A percentile compares a stretch with the other conserved stretches of the same genome.
These are phyloP conservation scores for Cryptococcus sp. DNA, from an alignment of 1,284 basidiomycete genomes.

Conservation along the genomic window DNA sequence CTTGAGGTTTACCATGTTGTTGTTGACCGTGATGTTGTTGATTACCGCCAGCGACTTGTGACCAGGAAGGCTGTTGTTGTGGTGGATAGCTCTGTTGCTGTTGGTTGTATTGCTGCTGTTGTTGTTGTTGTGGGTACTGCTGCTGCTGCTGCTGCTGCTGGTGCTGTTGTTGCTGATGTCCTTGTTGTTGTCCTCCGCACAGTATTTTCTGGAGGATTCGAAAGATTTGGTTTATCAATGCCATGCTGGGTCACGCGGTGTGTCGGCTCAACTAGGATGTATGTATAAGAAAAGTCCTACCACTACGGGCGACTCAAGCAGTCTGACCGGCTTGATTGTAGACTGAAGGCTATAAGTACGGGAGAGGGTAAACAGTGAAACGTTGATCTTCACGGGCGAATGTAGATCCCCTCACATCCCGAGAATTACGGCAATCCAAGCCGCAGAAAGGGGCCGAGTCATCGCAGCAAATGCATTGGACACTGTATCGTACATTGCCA, in stretches of 20 bases:
- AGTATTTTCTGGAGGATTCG: neutral
- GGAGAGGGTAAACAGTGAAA: too few species aligned
- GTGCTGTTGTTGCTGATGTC: neutral
- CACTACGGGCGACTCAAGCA: too few species aligned
- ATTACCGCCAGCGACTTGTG: conserved; percentile 18
- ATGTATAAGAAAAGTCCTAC: too few species aligned
- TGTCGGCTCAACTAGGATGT: too few species aligned
- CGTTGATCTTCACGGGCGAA: too few species aligned
- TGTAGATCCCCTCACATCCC: too few species aligned
- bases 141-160: conserved; percentile 1
- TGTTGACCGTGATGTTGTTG: conserved; percentile 22
- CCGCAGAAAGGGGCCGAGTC: too few species aligned
- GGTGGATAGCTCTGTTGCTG: conserved; percentile 20
- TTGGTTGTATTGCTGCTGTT: conserved; percentile 27
- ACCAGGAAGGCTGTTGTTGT: conserved; percentile 20
- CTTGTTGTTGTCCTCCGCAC: neutral
- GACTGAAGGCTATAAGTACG: too few species aligned
- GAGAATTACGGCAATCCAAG: too few species aligned
- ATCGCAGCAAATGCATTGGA: too few species aligned
- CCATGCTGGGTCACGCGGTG: neutral
- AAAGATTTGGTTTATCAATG: neutral
- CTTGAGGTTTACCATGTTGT: conserved; percentile 14
- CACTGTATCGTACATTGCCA: too few species aligned
- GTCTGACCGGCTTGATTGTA: too few species aligned
- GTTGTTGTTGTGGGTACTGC: conserved; percentile 4